Percentiles rank a stretch among this genome's conserved stretches.
These are phyloP conservation scores for Chlorella sp. DNA, from an alignment of 139 green algal species.

Conservation along the genomic window DNA sequence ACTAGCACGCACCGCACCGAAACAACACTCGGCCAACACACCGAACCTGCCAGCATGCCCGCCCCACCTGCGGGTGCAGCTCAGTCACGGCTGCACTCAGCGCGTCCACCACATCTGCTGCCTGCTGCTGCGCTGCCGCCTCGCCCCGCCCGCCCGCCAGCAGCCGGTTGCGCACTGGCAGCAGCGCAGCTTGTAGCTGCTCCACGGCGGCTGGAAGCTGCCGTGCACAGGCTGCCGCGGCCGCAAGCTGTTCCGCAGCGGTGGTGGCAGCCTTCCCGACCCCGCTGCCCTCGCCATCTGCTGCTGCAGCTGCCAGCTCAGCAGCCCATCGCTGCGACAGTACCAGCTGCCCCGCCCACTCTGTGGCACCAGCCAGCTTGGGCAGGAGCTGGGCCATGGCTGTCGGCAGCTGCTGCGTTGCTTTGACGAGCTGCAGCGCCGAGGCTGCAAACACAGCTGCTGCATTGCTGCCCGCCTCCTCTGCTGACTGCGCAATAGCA, in stretches of 20 bases:
- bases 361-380: background rate
- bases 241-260: slow-evolving; percentile 4
- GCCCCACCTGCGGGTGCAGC: slow-evolving; percentile 16
- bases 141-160: slow-evolving; percentile 21
- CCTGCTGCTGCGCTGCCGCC: slow-evolving; percentile 29
- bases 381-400: slow-evolving; percentile 18
- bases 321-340: slow-evolving; percentile 11
- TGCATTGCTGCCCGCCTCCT: background rate
- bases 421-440: slow-evolving; percentile 29
- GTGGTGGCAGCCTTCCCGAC: slow-evolving; percentile 26
- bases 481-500: background rate
- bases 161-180: background rate
- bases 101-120: slow-evolving; percentile 15
- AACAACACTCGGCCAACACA: background rate
- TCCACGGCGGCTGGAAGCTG: slow-evolving; percentile 16
- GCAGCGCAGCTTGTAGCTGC: slow-evolving; percentile 16
- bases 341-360: slow-evolving; percentile 29
- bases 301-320: slow-evolving; percentile 25
- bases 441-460: slow-evolving; percentile 8
- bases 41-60: no score
- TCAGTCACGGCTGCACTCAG: background rate
- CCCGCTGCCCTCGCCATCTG: background rate
- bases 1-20: no score
- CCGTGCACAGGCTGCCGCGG: background rate
- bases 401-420: slow-evolving; percentile 32